phyloP scores from a whole-genome alignment of 2,329 filamentous ascomycete species.

The Cordyceps pruinosa region DNA sequence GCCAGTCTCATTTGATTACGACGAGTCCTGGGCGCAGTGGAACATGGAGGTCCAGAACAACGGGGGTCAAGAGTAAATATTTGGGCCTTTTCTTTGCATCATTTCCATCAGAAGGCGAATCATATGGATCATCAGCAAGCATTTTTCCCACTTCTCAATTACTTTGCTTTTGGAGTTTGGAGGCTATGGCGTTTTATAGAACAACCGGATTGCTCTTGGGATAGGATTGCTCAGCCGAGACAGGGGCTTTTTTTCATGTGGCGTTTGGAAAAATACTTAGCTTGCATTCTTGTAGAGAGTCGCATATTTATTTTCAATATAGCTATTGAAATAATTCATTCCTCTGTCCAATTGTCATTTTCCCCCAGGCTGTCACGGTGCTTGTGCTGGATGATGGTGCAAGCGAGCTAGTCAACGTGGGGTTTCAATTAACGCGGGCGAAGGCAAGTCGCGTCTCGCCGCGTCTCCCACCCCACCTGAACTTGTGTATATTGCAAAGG shows the following conservation, averaged over 20 bases:
- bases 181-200: background rate
- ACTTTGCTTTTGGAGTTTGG: conserved; percentile 1
- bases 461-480: conserved; percentile 12
- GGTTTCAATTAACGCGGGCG: conserved; percentile 11
- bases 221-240: background rate
- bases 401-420: background rate
- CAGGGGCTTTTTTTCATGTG: background rate
- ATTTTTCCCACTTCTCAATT: background rate
- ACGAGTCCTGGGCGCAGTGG: conserved; percentile 11
- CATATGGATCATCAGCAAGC: background rate
- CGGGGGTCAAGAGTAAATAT: background rate
- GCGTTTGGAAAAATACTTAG: background rate
- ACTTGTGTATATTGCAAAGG: background rate
- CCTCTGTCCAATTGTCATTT: too few relatives aligned
- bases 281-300: background rate
- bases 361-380: background rate
- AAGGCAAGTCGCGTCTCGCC: conserved; percentile 5
- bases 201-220: background rate
- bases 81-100: background rate
- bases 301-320: background rate
- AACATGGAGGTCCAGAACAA: conserved; percentile 3
- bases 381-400: background rate
- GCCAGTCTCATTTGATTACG: conserved; percentile 25
- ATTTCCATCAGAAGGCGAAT: background rate
- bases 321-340: too few relatives aligned